phyloP scores from a whole-genome alignment of 306 rosid genomes.

The Prinsepia uniflora region DNA sequence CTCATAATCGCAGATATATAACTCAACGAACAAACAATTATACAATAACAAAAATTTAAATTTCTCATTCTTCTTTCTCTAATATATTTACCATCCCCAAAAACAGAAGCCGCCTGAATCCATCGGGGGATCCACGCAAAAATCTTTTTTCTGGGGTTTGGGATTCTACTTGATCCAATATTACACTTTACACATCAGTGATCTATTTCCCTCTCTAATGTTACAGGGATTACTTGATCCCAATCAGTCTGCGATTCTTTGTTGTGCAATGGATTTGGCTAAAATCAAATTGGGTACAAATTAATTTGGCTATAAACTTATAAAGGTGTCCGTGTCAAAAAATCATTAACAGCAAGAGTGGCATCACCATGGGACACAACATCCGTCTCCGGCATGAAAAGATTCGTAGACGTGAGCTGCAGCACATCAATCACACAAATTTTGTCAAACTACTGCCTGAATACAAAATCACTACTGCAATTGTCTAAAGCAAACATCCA shows the following conservation, averaged over 20 bases:
- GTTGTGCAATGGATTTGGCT: constrained; percentile 21
- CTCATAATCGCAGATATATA: too few species aligned
- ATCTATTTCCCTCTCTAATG: constrained; percentile 22
- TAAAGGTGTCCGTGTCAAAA: constrained; percentile 65
- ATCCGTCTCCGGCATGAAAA: constrained; percentile 85
- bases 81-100: constrained; percentile 16
- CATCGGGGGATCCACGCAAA: not conserved
- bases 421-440: constrained; percentile 32
- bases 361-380: constrained; percentile 95
- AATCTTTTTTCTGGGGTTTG: not conserved
- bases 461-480: not conserved
- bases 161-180: not conserved
- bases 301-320: constrained; percentile 35
- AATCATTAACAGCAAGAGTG: constrained; percentile 85
- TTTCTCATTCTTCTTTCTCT: constrained; percentile 6
- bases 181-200: constrained; percentile 20
- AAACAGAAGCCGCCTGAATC: constrained; percentile 37
- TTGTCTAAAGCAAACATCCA: not conserved
- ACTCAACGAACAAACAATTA: too few species aligned
- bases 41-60: not conserved
- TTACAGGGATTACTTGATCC: constrained; percentile 28
- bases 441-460: constrained; percentile 9
- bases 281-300: constrained; percentile 22
- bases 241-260: constrained; percentile 10
- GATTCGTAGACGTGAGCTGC: constrained; percentile 72